Evolutionary conservation across 495 filamentous ascomycete species (phyloP).

Genomic region (Achaetomiella virescens): DNA sequence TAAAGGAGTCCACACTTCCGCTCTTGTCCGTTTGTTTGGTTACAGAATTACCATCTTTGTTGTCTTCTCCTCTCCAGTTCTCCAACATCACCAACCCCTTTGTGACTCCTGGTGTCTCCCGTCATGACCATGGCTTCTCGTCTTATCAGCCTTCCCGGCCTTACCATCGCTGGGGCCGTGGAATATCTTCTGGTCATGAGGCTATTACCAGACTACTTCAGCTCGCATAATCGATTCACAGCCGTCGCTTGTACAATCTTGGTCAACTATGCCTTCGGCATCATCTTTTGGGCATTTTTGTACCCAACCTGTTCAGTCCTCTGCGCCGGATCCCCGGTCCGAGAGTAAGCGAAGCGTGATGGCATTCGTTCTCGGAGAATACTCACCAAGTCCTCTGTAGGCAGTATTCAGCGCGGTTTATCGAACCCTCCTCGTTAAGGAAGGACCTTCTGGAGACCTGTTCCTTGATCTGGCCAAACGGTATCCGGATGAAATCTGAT

Average conservation of each 20-base stretch:
- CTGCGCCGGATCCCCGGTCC: background rate
- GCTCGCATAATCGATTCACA: background rate
- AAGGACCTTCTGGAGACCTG: slow-evolving; percentile 1
- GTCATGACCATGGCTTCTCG: background rate
- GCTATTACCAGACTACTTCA: background rate
- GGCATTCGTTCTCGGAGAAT: background rate
- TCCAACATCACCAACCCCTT: background rate
- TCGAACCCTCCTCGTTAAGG: background rate
- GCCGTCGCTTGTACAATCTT: background rate
- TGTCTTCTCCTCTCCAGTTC: background rate
- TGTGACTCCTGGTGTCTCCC: background rate
- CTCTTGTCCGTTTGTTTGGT: no score
- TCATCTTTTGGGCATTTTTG: slow-evolving; percentile 5
- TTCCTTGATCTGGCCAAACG: slow-evolving; percentile 1
- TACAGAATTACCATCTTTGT: background rate
- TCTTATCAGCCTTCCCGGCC: background rate
- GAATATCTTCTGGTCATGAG: background rate
- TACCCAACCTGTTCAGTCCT: slow-evolving; percentile 4
- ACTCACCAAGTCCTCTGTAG: background rate
- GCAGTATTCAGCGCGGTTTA: background rate
- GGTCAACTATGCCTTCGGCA: slow-evolving; percentile 5
- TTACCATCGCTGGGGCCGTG: background rate
- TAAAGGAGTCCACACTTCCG: no score
- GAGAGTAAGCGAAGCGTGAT: background rate
- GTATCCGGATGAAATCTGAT: background rate